Evolutionary conservation across 352 stramenopile genomes (phyloP).

Genomic region (Phytophthora fragariaefolia): DNA sequence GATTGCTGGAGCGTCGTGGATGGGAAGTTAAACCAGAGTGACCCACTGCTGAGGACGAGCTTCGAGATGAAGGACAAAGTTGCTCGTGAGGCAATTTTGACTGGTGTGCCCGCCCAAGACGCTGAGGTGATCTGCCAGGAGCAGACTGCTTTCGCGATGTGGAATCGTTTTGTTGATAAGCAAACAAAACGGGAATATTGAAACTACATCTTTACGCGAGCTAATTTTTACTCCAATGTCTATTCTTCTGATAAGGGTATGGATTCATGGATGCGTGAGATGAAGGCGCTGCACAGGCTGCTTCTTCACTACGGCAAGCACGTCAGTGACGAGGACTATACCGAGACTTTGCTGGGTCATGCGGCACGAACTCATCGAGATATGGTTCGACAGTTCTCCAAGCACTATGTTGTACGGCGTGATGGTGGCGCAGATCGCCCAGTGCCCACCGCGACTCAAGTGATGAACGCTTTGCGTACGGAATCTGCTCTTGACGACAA

Average conservation of each 20-base stretch:
- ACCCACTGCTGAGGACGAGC: too few relatives aligned
- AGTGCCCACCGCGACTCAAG: constrained; percentile 2
- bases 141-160: neutral
- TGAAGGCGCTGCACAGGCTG: constrained; percentile 7
- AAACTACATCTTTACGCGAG: constrained; percentile 13
- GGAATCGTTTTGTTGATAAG: constrained; percentile 15
- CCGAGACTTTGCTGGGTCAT: constrained; percentile 13
- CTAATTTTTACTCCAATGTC: constrained; percentile 17
- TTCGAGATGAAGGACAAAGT: too few relatives aligned
- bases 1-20: too few relatives aligned
- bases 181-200: constrained; percentile 23
- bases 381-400: constrained; percentile 14
- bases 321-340: constrained; percentile 14
- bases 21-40: too few relatives aligned
- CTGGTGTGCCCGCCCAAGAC: too few relatives aligned
- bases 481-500: constrained; percentile 9
- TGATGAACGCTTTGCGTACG: neutral
- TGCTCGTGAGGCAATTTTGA: too few relatives aligned
- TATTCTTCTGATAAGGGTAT: constrained; percentile 12
- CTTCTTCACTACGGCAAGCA: constrained; percentile 17
- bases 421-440: constrained; percentile 1
- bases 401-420: constrained; percentile 19
- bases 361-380: constrained; percentile 12
- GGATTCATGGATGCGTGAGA: constrained; percentile 11
- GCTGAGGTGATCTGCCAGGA: constrained; percentile 20